phyloP scores from a whole-genome alignment of 2,329 filamentous ascomycete species.

The Colletotrichum orchidophilum region DNA sequence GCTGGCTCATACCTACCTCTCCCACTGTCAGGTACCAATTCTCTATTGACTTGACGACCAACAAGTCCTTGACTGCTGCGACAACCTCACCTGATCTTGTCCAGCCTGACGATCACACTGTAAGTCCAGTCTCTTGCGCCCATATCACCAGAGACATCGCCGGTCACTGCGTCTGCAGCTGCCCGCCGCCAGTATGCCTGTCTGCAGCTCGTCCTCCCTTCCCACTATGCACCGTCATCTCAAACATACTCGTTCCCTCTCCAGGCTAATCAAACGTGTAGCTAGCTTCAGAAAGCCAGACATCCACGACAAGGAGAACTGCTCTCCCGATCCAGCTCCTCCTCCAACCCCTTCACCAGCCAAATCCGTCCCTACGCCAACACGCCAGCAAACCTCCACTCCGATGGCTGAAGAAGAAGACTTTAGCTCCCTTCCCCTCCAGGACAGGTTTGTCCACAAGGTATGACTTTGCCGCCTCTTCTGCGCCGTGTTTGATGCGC shows the following conservation, averaged over 20 bases:
- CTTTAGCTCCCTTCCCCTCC: slow-evolving; percentile 79
- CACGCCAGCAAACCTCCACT: background rate
- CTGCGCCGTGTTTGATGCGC: background rate
- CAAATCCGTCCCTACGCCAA: background rate
- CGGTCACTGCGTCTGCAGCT: slow-evolving; percentile 7
- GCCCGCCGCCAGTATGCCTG: slow-evolving; percentile 1
- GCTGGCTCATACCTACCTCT: background rate
- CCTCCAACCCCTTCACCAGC: background rate
- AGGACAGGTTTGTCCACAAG: slow-evolving; percentile 87
- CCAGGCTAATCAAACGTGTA: slow-evolving; percentile 28
- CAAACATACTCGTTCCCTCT: slow-evolving; percentile 30
- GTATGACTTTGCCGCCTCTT: slow-evolving; percentile 47
- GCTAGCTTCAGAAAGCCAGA: slow-evolving; percentile 24
- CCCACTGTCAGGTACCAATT: background rate
- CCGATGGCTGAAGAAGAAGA: slow-evolving; percentile 88
- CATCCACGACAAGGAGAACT: slow-evolving; percentile 19
- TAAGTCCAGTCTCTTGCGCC: slow-evolving; percentile 7
- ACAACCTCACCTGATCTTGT: slow-evolving; percentile 21
- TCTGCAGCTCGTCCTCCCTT: background rate
- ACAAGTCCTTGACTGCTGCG: slow-evolving; percentile 3
- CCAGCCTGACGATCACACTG: background rate
- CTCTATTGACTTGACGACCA: slow-evolving; percentile 1
- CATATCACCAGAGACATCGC: slow-evolving; percentile 5
- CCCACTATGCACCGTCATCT: slow-evolving; percentile 17
- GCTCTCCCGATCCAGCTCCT: background rate